These are phyloP conservation scores for Penicillium odoratum DNA, from an alignment of 495 filamentous ascomycete species.

Conservation along the genomic window DNA sequence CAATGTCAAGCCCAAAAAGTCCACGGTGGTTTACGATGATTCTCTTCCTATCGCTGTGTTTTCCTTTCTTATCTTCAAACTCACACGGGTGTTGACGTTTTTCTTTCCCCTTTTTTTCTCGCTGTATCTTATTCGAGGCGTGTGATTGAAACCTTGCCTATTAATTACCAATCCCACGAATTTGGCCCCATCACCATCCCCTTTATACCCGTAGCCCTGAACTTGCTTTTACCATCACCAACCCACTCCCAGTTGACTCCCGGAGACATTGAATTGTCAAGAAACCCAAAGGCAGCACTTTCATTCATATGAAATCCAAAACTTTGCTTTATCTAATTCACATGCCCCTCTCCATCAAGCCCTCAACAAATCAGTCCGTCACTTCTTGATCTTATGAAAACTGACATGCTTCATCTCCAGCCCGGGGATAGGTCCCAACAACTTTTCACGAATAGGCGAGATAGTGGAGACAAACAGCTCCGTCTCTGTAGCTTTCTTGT, in stretches of 20 bases:
- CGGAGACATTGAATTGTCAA: neutral
- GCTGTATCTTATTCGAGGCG: slow-evolving; percentile 49
- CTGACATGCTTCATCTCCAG: slow-evolving; percentile 47
- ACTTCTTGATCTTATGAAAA: slow-evolving; percentile 30
- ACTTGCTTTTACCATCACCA: slow-evolving; percentile 1
- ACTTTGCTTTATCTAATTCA: neutral
- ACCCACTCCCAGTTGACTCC: neutral
- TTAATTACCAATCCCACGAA: slow-evolving; percentile 29
- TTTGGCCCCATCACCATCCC: slow-evolving; percentile 9
- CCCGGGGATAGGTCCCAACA: slow-evolving; percentile 35
- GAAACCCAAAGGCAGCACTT: neutral
- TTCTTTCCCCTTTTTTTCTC: slow-evolving; percentile 26
- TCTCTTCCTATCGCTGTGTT: slow-evolving; percentile 8
- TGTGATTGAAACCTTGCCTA: slow-evolving; percentile 25
- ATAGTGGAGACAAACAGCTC: slow-evolving; percentile 44
- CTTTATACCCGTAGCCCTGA: slow-evolving; percentile 17
- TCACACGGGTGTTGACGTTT: slow-evolving; percentile 26
- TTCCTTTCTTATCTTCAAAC: slow-evolving; percentile 11
- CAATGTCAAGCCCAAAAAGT: slow-evolving; percentile 29
- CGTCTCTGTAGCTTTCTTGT: slow-evolving; percentile 47
- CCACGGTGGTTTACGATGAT: slow-evolving; percentile 37
- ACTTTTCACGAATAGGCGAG: slow-evolving; percentile 37
- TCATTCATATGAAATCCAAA: neutral
- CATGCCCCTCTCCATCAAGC: neutral
- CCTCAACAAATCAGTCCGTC: neutral